Conservation (phyloP, 2,329 filamentous ascomycete species). For the Hypoxylon rubiginosum region DNA sequence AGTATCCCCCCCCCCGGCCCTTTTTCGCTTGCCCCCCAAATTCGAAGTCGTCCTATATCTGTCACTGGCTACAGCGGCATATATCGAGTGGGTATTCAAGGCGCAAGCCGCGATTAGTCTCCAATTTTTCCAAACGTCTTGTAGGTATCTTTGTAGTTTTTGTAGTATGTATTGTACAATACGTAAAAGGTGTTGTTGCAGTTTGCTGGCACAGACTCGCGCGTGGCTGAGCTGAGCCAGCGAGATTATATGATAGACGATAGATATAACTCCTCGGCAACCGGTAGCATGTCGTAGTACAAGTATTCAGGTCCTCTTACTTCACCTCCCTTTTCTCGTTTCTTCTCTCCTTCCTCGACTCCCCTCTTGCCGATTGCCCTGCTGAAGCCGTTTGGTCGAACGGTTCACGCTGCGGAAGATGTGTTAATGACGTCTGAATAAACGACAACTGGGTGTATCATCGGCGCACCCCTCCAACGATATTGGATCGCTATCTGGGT, state of each 20-base stretch:
- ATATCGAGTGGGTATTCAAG: conserved; percentile 28
- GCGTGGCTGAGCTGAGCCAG: conserved; percentile 34
- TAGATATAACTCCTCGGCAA: conserved; percentile 8
- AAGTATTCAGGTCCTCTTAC: conserved; percentile 4
- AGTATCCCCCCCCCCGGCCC: conserved; percentile 12
- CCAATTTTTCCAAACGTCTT: conserved; percentile 21
- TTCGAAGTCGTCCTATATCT: conserved; percentile 4
- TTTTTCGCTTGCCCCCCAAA: conserved; percentile 7
- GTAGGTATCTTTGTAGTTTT: neutral
- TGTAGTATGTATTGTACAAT: conserved; percentile 2
- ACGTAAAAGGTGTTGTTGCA: conserved; percentile 15
- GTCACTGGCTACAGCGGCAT: conserved; percentile 10
- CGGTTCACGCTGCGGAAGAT: conserved; percentile 3
- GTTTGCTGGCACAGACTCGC: conserved; percentile 11
- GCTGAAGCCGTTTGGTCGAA: conserved; percentile 9
- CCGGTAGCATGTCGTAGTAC: conserved; percentile 14
- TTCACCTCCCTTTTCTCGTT: conserved; percentile 1
- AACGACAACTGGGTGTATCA: conserved; percentile 33
- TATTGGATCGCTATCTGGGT: conserved; percentile 38
- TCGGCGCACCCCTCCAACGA: conserved; percentile 22
- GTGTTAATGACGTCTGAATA: conserved; percentile 37
- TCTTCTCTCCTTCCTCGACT: conserved; percentile 5
- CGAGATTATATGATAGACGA: conserved; percentile 17
- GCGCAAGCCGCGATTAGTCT: conserved; percentile 26
- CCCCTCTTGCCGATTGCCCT: neutral